phyloP scores from a whole-genome alignment of 176 grass and related monocot species.

The Eremochloa ophiuroides region DNA sequence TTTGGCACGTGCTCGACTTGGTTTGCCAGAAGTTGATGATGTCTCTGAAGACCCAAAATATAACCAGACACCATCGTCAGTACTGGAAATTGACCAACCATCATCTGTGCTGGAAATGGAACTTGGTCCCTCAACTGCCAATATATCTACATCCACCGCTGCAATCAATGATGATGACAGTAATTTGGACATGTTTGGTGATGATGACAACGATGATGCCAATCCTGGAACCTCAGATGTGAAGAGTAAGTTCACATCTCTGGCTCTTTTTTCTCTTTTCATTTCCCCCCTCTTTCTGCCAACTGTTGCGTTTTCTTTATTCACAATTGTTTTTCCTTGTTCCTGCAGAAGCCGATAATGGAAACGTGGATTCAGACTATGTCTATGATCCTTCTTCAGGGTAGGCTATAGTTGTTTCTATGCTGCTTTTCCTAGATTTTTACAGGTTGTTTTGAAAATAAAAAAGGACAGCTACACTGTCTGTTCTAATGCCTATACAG shows the following conservation, averaged over 20 bases:
- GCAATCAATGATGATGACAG: conserved; percentile 45
- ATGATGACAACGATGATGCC: conserved; percentile 57
- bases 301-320: background rate
- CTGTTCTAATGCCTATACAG: conserved; percentile 10
- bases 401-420: conserved; percentile 41
- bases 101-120: conserved; percentile 51
- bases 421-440: background rate
- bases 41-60: conserved; percentile 47
- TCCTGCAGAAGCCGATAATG: conserved; percentile 58
- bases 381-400: conserved; percentile 74
- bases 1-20: conserved; percentile 55
- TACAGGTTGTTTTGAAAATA: background rate
- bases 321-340: conserved; percentile 7
- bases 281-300: background rate
- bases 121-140: conserved; percentile 42
- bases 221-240: conserved; percentile 40
- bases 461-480: background rate
- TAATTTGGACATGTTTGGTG: conserved; percentile 88
- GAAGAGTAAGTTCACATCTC: conserved; percentile 16
- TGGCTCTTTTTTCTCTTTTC: background rate
- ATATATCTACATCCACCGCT: conserved; percentile 30
- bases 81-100: conserved; percentile 47
- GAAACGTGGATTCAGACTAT: conserved; percentile 66
- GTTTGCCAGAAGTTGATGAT: conserved; percentile 44
- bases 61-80: conserved; percentile 32